Base-by-base conservation (phyloP, 805 yeast genomes). In the Cyberlindnera maclurae region DNA sequence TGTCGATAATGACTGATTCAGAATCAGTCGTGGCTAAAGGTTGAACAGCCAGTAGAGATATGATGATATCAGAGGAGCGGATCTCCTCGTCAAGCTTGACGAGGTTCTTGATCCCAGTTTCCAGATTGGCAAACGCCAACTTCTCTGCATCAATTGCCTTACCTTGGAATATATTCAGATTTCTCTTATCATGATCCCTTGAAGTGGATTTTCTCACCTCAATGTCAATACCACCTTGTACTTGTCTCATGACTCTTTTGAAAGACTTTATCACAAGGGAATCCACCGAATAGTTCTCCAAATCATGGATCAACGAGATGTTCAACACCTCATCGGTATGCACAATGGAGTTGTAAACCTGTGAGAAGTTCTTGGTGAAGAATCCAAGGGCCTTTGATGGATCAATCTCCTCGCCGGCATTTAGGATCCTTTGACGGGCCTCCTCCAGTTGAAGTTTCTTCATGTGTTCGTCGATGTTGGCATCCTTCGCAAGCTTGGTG, bases 51-150 rank as follows among this genome's bases (percentile, higher is more conserved):
- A 82, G 75, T 34, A 86, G 77, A 0, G 88, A 75, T 12, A 85
- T 68, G 58, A 79, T 84, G 12, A 85, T 66, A 48, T 82, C 79
- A 9, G 90, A 82, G 5, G 59, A 58, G 30, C 49, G 45, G 13
- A 37, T 34, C 29, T 51, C 31, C 15, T 51, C 44, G 1, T 45
- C 46, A n/a, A 54, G 48, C 41, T 55, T 52, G 8, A 16, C 38
- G 49, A 58, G 48, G 58, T 64, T 40, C 56, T 66, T 74, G 37
- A 80, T 71, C n/a, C 79, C 77, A 38, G 78, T 76, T 24, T 87
- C 96, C 50, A 90, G 70, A 55, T 87, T 89, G 4, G 97, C 97
- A 51, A 75, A 70, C 30, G 94, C 82, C 42, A 93, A 71, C 58
- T 93, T 90, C 52, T 84, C 94, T 12, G 93, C 97, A 58, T 87